These are phyloP conservation scores for Yamadazyma atmosphaerica DNA, from an alignment of 1,139 yeast genomes.

Conservation along the genomic window DNA sequence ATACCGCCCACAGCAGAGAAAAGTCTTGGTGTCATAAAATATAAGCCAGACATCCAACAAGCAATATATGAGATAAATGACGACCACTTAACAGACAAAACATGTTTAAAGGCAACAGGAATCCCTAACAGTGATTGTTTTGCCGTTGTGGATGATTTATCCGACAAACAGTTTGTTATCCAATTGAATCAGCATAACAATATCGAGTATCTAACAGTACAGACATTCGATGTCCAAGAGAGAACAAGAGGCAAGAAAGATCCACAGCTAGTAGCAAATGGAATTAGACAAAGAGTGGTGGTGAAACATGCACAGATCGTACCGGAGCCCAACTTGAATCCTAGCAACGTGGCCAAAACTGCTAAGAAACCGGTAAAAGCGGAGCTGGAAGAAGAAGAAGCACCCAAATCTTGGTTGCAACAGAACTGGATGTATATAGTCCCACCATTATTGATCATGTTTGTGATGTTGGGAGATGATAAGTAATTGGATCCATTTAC, in stretches of 20 bases:
- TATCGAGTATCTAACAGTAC: conserved; percentile 11
- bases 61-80: conserved; percentile 3
- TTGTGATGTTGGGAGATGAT: conserved; percentile 29
- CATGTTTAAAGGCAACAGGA: conserved; percentile 35
- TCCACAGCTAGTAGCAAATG: background rate
- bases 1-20: conserved; percentile 20
- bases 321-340: conserved; percentile 30
- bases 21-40: background rate
- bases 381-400: conserved; percentile 27
- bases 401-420: conserved; percentile 49
- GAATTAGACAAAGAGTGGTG: conserved; percentile 7
- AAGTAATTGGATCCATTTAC: too few relatives aligned
- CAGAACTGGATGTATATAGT: conserved; percentile 55
- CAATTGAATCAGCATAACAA: conserved; percentile 4
- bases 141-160: conserved; percentile 17
- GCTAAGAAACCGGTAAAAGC: conserved; percentile 19
- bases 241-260: background rate
- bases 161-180: conserved; percentile 14
- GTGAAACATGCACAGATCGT: conserved; percentile 13
- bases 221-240: conserved; percentile 1
- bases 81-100: conserved; percentile 5
- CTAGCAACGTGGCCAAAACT: conserved; percentile 16
- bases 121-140: conserved; percentile 33
- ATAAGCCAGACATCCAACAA: background rate
- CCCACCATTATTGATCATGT: conserved; percentile 39